Evolutionary conservation across 2,329 filamentous ascomycete species (phyloP), one percentile per base, ranked within the genome.

Genomic region (Ascocoryne sarcoides): DNA sequence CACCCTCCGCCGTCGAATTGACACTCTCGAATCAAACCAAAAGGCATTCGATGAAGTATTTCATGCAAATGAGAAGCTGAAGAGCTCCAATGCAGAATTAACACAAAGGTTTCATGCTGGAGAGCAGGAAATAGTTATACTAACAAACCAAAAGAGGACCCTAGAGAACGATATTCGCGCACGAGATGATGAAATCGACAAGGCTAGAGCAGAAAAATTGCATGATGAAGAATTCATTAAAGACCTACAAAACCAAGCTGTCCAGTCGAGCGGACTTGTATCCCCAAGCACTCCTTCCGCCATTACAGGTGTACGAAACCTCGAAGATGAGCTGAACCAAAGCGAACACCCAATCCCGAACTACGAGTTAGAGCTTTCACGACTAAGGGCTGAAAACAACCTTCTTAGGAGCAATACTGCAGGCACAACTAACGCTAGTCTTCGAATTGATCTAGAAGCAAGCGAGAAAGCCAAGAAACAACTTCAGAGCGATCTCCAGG

Each of bases 351-450:
- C n/a, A n/a, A 66, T 65, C 42, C 68, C 70, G 17, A 64, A 64
- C 12, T 60, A 73, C 36, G 65, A 66, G 9, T 60, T 75, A 32
- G 67, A 69, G n/a, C 56, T 77, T 16, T 73, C 73, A 20, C 69
- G 76, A 23, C 62, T 82, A 35, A 75, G 73, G 54, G 72, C 76
- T 4, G 78, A 82, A 58, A 79, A 78, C 50, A 68, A 71, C 26
- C 58, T 80, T 5, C 61, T 81, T 10, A 70, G 71, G 44, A 72
- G 67, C 45, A 75, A 68, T 36, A 68, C 68, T 8, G 70, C 69
- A 5, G 68, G 68, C 5, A 70, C 71, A 2, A 73, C 77, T 49
- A 72, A 69, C 41, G 68, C 70, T 32, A 62, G 67, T 32, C 61
- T 81, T 33, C 67, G 73, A 20, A 64, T 65, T 39, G 73, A 80